Base-by-base conservation (phyloP, 371 early-diverging fungal genomes). In the Mucor velutinosus region DNA sequence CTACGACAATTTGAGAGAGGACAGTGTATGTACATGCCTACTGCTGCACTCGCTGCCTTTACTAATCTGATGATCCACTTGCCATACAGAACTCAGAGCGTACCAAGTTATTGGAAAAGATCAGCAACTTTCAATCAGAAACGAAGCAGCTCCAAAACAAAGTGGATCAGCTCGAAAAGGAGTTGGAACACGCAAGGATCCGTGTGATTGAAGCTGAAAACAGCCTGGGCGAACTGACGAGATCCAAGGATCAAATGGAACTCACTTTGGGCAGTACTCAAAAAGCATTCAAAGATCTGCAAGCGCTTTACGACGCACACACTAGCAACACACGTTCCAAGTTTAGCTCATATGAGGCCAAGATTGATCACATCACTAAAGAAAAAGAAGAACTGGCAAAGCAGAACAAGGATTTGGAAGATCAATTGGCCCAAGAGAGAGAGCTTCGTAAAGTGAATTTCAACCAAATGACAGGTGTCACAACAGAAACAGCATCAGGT, bases 361-460 rank as follows among this genome's bases (percentile, higher is more conserved):
- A 56, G 30, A 32, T 67, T 25, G 30, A 21, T 3, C 19, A 32
- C 1, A 47, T 65, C 47, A 19, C 30, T 4, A 45, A n/a, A 7
- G 66, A 66, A 53, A 66, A 51, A 30, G 53, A 60, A 17, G 17
- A 15, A 10, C 19, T 59, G 32, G 1, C 25, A 4, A 17, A 23
- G 25, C 35, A 17, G 8, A 59, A 39, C 1, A 60, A 47, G n/a
- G 41, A 62, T 11, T 29, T 69, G 3, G 64, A 69, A n/a, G 7
- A 25, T 4, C 47, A 47, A 7, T 37, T 63, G n/a, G 12, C 27
- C 5, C 41, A 69, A 12, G 63, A 63, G n/a, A 47, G 35, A 32
- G 64, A 64, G n/a, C 53, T 69, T 19, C 51, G 59, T 25, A 58
- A 53, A 45, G 53, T 14, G 10, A 41, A 64, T 5, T 60, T 64